Percentiles rank a stretch among this genome's conserved stretches.
Conservation (phyloP, 257 asterid genomes). For the Forsythia viridissima region DNA sequence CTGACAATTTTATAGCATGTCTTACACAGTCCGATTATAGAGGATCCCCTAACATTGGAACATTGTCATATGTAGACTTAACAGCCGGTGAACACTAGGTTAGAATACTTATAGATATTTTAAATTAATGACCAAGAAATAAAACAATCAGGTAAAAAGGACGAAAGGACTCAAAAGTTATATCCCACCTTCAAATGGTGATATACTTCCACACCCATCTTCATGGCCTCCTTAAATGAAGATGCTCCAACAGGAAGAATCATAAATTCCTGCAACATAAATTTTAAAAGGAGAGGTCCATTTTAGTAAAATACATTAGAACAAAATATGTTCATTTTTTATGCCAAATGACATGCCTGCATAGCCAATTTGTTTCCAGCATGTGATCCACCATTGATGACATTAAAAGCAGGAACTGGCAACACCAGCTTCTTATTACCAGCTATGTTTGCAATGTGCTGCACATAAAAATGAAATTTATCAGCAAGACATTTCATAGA, state of each 20-base stretch:
- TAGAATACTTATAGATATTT: not conserved
- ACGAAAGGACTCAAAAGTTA: not conserved
- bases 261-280: slow-evolving; percentile 78
- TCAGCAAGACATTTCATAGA: slow-evolving; percentile 9
- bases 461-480: slow-evolving; percentile 18
- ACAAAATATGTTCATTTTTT: not conserved
- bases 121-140: not conserved
- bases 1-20: not conserved
- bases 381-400: slow-evolving; percentile 97
- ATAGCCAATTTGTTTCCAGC: slow-evolving; percentile 99
- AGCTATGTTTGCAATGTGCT: slow-evolving; percentile 96
- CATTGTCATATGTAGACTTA: not conserved
- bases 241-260: slow-evolving; percentile 97
- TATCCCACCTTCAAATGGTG: slow-evolving; percentile 81
- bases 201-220: slow-evolving; percentile 98
- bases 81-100: not conserved
- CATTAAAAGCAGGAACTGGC: slow-evolving; percentile 99
- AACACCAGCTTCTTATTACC: slow-evolving; percentile 92
- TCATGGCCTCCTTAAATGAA: slow-evolving; percentile 95
- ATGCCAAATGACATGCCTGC: slow-evolving; percentile 60
- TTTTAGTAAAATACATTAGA: not conserved
- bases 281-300: not conserved
- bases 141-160: not conserved
- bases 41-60: not conserved
- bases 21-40: not conserved